Conservation (phyloP, 2,329 filamentous ascomycete genomes). For the Pleurostoma richardsiae region DNA sequence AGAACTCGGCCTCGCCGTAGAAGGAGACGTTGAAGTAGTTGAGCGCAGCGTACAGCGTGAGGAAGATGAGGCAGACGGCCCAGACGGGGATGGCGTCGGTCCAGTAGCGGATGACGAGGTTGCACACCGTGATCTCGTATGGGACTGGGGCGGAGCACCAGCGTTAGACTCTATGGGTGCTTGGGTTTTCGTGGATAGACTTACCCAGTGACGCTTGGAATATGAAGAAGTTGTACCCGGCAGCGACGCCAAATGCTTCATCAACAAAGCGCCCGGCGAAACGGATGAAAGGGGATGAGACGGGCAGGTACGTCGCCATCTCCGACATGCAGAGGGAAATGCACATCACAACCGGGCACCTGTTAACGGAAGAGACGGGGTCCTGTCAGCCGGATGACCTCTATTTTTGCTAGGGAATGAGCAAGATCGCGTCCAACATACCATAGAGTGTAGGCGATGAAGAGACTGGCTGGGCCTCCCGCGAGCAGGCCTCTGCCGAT, state of each 20-base stretch:
- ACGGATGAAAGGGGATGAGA: constrained; percentile 59
- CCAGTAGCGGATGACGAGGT: constrained; percentile 41
- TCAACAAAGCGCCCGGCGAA: constrained; percentile 62
- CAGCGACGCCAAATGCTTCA: constrained; percentile 57
- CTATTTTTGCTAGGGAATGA: too few relatives aligned
- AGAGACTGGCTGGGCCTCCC: constrained; percentile 42
- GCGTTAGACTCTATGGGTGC: too few relatives aligned
- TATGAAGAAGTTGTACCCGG: constrained; percentile 38
- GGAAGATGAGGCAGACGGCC: constrained; percentile 50
- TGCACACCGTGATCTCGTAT: constrained; percentile 33
- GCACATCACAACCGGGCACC: neutral
- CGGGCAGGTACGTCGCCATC: constrained; percentile 58
- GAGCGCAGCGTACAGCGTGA: constrained; percentile 50
- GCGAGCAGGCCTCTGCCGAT: constrained; percentile 49
- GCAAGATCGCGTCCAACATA: neutral
- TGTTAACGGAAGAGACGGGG: too few relatives aligned
- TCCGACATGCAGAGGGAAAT: constrained; percentile 48
- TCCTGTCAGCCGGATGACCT: too few relatives aligned
- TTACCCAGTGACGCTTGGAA: constrained; percentile 27
- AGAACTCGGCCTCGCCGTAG: constrained; percentile 71
- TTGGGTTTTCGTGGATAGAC: too few relatives aligned
- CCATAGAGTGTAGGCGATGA: constrained; percentile 47
- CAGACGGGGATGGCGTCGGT: constrained; percentile 34
- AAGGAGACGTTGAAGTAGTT: constrained; percentile 62
- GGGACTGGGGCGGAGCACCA: constrained; percentile 17